phyloP scores from a whole-genome alignment of 129 eudicot species.

The Silybum marianum region DNA sequence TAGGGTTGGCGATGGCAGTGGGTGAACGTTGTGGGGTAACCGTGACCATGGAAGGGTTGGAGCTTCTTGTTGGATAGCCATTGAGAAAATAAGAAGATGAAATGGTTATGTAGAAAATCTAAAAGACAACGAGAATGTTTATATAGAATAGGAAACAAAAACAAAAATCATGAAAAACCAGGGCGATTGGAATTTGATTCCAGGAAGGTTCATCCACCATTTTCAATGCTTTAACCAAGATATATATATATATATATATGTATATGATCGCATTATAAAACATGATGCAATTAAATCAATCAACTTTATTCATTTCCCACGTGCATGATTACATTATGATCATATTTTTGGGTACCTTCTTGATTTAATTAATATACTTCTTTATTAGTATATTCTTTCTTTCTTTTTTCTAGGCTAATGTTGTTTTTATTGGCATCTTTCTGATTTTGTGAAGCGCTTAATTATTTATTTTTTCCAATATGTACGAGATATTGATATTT shows the following conservation, averaged over 20 bases:
- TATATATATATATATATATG: no score
- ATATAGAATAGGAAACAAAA: conserved; percentile 12
- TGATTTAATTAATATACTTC: neutral
- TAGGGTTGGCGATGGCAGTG: conserved; percentile 30
- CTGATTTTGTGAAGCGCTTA: no score
- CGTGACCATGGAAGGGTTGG: conserved; percentile 56
- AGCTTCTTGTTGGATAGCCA: conserved; percentile 55
- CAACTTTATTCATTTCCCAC: neutral
- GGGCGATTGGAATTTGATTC: neutral
- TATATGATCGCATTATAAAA: neutral
- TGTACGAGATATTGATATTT: no score
- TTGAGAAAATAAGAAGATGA: conserved; percentile 5
- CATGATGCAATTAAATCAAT: neutral
- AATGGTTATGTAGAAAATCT: neutral
- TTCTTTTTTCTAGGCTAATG: no score
- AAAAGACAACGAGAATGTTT: neutral
- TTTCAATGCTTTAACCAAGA: neutral
- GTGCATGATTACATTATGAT: neutral
- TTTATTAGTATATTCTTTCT: no score
- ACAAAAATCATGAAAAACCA: neutral
- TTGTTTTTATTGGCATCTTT: no score
- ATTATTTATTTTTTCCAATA: no score
- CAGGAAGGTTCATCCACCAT: neutral
- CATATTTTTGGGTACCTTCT: neutral
- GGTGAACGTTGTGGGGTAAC: conserved; percentile 38